phyloP scores from a whole-genome alignment of 495 filamentous ascomycete genomes.

The Trichoderma erinaceum region DNA sequence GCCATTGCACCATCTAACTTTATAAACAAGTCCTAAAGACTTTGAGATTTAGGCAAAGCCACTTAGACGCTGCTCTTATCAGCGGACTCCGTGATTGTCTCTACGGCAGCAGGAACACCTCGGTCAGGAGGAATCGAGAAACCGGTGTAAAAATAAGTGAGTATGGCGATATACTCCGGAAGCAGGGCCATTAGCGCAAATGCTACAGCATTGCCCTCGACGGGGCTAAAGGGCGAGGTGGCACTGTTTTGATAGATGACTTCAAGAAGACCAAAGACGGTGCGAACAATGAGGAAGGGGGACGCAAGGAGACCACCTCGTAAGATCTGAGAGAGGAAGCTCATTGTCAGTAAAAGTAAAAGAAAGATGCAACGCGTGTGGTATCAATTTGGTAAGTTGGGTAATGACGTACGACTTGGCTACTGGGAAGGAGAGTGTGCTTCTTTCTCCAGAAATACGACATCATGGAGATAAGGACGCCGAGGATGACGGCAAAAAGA shows the following conservation, averaged over 20 bases:
- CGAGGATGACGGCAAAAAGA: neutral
- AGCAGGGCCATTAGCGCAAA: slow-evolving; percentile 15
- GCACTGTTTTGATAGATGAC: neutral
- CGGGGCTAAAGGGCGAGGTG: slow-evolving; percentile 7
- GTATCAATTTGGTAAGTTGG: neutral
- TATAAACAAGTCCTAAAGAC: neutral
- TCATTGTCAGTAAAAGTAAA: neutral
- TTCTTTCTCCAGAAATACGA: neutral
- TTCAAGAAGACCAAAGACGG: slow-evolving; percentile 16
- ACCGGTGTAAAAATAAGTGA: slow-evolving; percentile 11
- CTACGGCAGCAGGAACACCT: neutral
- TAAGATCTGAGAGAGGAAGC: neutral
- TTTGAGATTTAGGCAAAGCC: neutral
- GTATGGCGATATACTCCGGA: slow-evolving; percentile 13
- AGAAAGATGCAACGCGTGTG: neutral
- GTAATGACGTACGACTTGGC: neutral
- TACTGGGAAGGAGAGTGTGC: neutral
- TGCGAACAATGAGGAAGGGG: slow-evolving; percentile 15
- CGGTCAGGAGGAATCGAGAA: slow-evolving; percentile 6
- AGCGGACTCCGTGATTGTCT: neutral
- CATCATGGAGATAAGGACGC: neutral
- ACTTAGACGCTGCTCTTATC: neutral
- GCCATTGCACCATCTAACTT: neutral
- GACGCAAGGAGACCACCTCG: neutral
- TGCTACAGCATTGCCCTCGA: slow-evolving; percentile 2